Evolutionary conservation across 306 rosid genomes (phyloP), one percentile per base, ranked within the genome.

Genomic region (Mimosa pudica): DNA sequence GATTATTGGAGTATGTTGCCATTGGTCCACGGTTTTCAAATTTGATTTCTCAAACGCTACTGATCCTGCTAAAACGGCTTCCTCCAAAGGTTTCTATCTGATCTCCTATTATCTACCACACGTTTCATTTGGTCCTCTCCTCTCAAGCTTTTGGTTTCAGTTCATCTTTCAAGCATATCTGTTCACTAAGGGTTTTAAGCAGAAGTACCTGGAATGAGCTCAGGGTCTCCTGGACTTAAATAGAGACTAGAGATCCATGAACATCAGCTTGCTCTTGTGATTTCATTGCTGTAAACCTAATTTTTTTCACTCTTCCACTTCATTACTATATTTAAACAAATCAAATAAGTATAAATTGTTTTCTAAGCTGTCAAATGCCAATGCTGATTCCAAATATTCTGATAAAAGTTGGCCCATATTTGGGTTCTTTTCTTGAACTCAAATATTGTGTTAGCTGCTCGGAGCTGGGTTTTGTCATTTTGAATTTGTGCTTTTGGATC

Each of bases 1-100:
- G 98, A 85, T 85, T 96, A 81, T 88, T 93, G 74, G 99, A 96
- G 90, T 90, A 96, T 86, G 86, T 91, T 20, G 82, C 94, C 57
- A 93, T 96, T 85, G 98, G 99, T 76, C 98, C 99, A 20, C 97
- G 98, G 48, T 96, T 96, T 86, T 96, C 99, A 69, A 96, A 93
- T 84, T 52, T 88, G 82, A 87, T 93, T 74, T 90, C 96, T 70
- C 98, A 93, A 85, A 92, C 99, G 18, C 88, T 96, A 63, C 14
- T 96, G 86, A 90, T 93, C 60, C 82, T 96, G 70, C 96, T 96
- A 81, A 93, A 96, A 89, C 92, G 92, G 65, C 90, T 89, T 81
- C 99, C 99, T 84, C 94, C 99, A 38, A 90, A 96, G 97, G 99
- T 96, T 85, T 41, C 30, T 79, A 8, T 73, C 77, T 81, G 18